Evolutionary conservation across 768 basidiomycete species (phyloP).

Genomic region (Suillus variegatus): DNA sequence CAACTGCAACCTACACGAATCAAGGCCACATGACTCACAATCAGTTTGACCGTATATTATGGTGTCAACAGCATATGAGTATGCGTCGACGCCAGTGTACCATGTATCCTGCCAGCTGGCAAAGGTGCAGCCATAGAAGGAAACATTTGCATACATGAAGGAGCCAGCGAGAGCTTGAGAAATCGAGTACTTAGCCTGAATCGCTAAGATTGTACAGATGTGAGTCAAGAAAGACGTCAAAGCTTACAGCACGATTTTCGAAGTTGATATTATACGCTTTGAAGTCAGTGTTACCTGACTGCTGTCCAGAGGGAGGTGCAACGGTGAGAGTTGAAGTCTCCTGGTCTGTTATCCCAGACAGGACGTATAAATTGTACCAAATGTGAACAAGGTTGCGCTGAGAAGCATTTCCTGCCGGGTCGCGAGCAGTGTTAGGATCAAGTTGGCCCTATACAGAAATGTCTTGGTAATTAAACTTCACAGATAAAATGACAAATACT

Average conservation of each 20-base stretch:
- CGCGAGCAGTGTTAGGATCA: slow-evolving; percentile 30
- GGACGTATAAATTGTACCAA: slow-evolving; percentile 49
- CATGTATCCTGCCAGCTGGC: slow-evolving; percentile 67
- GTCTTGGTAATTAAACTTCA: background rate
- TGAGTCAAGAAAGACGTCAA: background rate
- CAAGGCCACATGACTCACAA: slow-evolving; percentile 45
- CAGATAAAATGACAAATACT: slow-evolving; percentile 15
- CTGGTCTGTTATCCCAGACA: slow-evolving; percentile 54
- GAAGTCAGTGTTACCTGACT: slow-evolving; percentile 59
- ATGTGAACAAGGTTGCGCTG: slow-evolving; percentile 50
- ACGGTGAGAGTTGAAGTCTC: slow-evolving; percentile 58
- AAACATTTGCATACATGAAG: slow-evolving; percentile 65
- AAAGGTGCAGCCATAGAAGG: slow-evolving; percentile 64
- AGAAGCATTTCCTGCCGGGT: slow-evolving; percentile 42
- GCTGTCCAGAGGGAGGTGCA: slow-evolving; percentile 45
- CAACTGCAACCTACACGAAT: background rate
- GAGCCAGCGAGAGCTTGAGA: slow-evolving; percentile 66
- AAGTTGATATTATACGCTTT: slow-evolving; percentile 66
- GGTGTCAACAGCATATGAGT: slow-evolving; percentile 62
- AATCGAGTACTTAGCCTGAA: slow-evolving; percentile 52
- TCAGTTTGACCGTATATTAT: slow-evolving; percentile 65
- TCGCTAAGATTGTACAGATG: background rate
- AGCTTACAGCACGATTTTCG: slow-evolving; percentile 57
- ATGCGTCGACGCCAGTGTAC: slow-evolving; percentile 60
- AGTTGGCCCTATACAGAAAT: slow-evolving; percentile 44